phyloP scores from a whole-genome alignment of 2,329 filamentous ascomycete species.

The Hymenoscyphus scutula region DNA sequence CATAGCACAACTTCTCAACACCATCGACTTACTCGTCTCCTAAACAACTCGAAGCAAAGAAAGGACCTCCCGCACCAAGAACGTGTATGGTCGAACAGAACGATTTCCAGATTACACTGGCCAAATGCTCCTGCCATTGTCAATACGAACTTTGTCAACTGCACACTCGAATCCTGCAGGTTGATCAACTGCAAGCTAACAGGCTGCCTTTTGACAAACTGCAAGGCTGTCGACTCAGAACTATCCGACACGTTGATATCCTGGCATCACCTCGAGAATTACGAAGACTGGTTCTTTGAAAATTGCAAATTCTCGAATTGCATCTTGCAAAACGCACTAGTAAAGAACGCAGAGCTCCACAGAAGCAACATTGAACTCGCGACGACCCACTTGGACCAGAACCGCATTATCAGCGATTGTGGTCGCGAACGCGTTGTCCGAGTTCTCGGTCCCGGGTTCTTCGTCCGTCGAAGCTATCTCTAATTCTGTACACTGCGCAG shows the following conservation, averaged over 20 bases:
- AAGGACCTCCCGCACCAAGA: not conserved
- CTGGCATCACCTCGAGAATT: not conserved
- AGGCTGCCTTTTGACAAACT: not conserved
- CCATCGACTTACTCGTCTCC: not conserved
- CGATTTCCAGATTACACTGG: not conserved
- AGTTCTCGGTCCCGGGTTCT: too few relatives aligned
- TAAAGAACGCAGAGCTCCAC: not conserved
- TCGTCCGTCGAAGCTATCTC: not conserved
- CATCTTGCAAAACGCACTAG: not conserved
- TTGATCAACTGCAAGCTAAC: not conserved
- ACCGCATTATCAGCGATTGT: not conserved
- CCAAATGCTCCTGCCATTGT: not conserved
- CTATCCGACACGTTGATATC: not conserved
- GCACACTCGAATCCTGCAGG: not conserved
- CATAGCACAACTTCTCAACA: not conserved
- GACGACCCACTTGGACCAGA: not conserved
- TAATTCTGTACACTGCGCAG: not conserved
- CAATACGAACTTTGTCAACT: not conserved
- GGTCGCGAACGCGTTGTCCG: too few relatives aligned
- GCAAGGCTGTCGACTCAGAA: not conserved
- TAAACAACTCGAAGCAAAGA: not conserved
- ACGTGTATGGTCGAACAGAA: not conserved
- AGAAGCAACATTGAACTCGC: not conserved
- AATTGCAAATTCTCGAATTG: not conserved
- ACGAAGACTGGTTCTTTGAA: not conserved